These are phyloP conservation scores for Trametes elegans DNA, from an alignment of 768 basidiomycete genomes.

Conservation along the genomic window DNA sequence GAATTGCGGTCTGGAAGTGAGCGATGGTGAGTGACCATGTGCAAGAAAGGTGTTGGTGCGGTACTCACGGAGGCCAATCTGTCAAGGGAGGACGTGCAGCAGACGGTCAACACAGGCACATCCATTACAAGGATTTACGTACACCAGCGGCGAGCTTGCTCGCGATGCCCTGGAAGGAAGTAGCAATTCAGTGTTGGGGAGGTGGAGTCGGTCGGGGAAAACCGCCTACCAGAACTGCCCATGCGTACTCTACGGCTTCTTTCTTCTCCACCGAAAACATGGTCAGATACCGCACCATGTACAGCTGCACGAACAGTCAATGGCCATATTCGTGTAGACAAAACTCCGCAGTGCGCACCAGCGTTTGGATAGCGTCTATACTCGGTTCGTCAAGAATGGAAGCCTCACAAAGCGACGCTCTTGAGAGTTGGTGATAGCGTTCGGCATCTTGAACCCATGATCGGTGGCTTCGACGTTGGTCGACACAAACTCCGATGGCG, in stretches of 20 bases:
- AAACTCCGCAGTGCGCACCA: slow-evolving; percentile 39
- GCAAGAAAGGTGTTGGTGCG: slow-evolving; percentile 14
- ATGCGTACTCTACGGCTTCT: slow-evolving; percentile 69
- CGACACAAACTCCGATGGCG: slow-evolving; percentile 68
- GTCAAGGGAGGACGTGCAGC: slow-evolving; percentile 24
- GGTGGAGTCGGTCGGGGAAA: too few relatives aligned
- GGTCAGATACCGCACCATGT: slow-evolving; percentile 74
- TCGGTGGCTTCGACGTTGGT: slow-evolving; percentile 32
- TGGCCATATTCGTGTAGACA: neutral
- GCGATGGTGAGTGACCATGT: slow-evolving; percentile 4
- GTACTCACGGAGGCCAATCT: slow-evolving; percentile 66
- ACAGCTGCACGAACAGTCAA: slow-evolving; percentile 41
- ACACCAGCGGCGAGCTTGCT: slow-evolving; percentile 65
- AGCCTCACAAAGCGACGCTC: slow-evolving; percentile 66
- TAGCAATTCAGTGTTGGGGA: too few relatives aligned
- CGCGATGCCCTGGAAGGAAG: slow-evolving; percentile 45
- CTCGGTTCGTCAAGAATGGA: slow-evolving; percentile 75
- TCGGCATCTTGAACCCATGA: slow-evolving; percentile 40
- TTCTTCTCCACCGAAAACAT: slow-evolving; percentile 74
- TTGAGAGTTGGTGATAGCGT: slow-evolving; percentile 55
- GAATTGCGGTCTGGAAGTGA: slow-evolving; percentile 66
- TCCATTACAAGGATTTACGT: neutral
- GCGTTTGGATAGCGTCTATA: slow-evolving; percentile 66
- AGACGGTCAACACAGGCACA: neutral
- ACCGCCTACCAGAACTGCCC: slow-evolving; percentile 63